phyloP scores from a whole-genome alignment of 2,329 filamentous ascomycete genomes.

The Cladorrhinum sp. region DNA sequence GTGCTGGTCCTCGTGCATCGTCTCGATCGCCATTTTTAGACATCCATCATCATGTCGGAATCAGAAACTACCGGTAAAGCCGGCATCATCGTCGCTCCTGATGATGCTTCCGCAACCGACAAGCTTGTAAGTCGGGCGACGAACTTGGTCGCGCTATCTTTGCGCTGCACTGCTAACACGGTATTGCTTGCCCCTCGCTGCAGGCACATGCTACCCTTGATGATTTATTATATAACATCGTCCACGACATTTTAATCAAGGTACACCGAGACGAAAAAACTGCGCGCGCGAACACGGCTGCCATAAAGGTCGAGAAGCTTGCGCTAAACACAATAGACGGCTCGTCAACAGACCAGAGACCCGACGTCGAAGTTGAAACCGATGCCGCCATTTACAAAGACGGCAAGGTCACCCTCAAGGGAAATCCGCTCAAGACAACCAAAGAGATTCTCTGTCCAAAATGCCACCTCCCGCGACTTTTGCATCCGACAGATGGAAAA shows the following conservation, averaged over 20 bases:
- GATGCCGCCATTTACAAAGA: slow-evolving; percentile 69
- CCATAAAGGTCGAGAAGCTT: slow-evolving; percentile 62
- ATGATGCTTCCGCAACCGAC: slow-evolving; percentile 53
- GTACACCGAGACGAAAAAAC: slow-evolving; percentile 77
- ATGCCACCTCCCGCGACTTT: slow-evolving; percentile 70
- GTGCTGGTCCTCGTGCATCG: slow-evolving; percentile 1
- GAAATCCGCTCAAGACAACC: slow-evolving; percentile 69
- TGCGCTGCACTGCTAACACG: slow-evolving; percentile 15
- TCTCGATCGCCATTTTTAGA: not conserved
- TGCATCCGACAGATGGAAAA: slow-evolving; percentile 69
- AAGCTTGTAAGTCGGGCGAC: slow-evolving; percentile 50
- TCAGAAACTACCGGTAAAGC: slow-evolving; percentile 47
- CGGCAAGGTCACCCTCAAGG: slow-evolving; percentile 65
- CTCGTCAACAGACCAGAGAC: slow-evolving; percentile 50
- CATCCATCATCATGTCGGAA: slow-evolving; percentile 24
- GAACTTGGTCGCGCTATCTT: not conserved
- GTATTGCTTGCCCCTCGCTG: slow-evolving; percentile 2
- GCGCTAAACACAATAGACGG: slow-evolving; percentile 54
- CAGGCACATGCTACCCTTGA: slow-evolving; percentile 67
- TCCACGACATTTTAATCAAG: slow-evolving; percentile 71
- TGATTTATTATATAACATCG: slow-evolving; percentile 71
- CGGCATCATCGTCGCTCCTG: slow-evolving; percentile 53
- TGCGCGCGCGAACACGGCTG: slow-evolving; percentile 63
- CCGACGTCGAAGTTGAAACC: slow-evolving; percentile 60
- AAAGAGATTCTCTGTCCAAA: slow-evolving; percentile 69